phyloP scores from a whole-genome alignment of 2,329 filamentous ascomycete genomes.

The Sclerotiophoma versabilis region DNA sequence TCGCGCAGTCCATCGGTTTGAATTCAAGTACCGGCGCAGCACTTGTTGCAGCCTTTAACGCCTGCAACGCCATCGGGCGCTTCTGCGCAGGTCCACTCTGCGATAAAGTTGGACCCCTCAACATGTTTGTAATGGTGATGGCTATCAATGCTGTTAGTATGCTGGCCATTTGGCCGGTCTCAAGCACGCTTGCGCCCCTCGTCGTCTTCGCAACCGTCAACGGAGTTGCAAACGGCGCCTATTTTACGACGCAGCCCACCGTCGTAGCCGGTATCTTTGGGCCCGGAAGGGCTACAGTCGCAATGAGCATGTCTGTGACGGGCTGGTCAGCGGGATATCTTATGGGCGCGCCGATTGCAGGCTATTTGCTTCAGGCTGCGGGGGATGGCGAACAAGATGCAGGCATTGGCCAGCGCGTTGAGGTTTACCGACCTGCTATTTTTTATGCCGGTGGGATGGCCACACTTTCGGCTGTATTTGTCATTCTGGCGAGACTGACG shows the following conservation, averaged over 20 bases:
- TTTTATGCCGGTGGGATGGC: slow-evolving; percentile 38
- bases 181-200: slow-evolving; percentile 30
- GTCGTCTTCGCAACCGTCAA: slow-evolving; percentile 36
- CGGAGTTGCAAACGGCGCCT: slow-evolving; percentile 38
- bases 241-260: slow-evolving; percentile 36
- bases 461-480: slow-evolving; percentile 6
- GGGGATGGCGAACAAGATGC: slow-evolving; percentile 25
- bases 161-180: slow-evolving; percentile 42
- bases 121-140: slow-evolving; percentile 40
- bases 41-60: slow-evolving; percentile 37
- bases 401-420: slow-evolving; percentile 20
- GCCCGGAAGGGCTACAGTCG: slow-evolving; percentile 32
- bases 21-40: slow-evolving; percentile 31
- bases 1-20: slow-evolving; percentile 33
- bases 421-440: slow-evolving; percentile 36
- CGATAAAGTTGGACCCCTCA: slow-evolving; percentile 40
- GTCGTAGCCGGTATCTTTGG: slow-evolving; percentile 38
- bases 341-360: slow-evolving; percentile 38
- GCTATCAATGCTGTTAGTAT: slow-evolving; percentile 35
- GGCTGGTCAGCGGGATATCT: slow-evolving; percentile 38
- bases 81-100: slow-evolving; percentile 34
- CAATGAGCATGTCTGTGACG: slow-evolving; percentile 37
- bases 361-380: slow-evolving; percentile 33
- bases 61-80: slow-evolving; percentile 35
- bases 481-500: slow-evolving; percentile 7